Conservation (phyloP, 805 yeast species). For the Saccharomycopsis sp. region DNA sequence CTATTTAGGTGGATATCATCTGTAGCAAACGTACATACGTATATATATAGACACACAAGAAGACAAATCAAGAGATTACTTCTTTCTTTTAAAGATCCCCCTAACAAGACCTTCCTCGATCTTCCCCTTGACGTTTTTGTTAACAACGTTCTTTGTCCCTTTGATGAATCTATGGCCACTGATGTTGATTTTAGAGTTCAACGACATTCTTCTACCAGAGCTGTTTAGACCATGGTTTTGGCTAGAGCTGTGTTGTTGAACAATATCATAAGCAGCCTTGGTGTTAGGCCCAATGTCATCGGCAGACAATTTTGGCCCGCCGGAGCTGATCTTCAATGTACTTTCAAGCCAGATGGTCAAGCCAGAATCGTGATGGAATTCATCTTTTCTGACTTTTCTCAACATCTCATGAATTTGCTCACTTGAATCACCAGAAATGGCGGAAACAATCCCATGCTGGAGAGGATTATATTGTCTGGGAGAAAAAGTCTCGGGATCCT, state of each 20-base stretch:
- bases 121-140: conserved; percentile 19
- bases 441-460: conserved; percentile 12
- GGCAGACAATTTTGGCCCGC: neutral
- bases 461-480: conserved; percentile 14
- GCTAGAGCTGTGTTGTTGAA: conserved; percentile 9
- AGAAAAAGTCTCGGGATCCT: conserved; percentile 13
- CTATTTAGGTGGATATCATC: too few species aligned
- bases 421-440: conserved; percentile 3
- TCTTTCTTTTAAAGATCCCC: conserved; percentile 18
- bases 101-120: conserved; percentile 16
- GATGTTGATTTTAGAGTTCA: conserved; percentile 17
- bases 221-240: neutral
- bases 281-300: conserved; percentile 16
- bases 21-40: too few species aligned
- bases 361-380: conserved; percentile 18
- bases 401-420: conserved; percentile 18
- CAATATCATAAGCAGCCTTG: conserved; percentile 17
- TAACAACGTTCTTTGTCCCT: conserved; percentile 20
- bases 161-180: conserved; percentile 16
- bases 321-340: conserved; percentile 9
- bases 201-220: conserved; percentile 14
- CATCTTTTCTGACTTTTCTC: conserved; percentile 16
- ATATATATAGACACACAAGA: too few species aligned
- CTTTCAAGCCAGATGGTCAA: conserved; percentile 17
- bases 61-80: too few species aligned